Evolutionary conservation across 495 filamentous ascomycete genomes (phyloP).

Genomic region (Penicillium nucicola): DNA sequence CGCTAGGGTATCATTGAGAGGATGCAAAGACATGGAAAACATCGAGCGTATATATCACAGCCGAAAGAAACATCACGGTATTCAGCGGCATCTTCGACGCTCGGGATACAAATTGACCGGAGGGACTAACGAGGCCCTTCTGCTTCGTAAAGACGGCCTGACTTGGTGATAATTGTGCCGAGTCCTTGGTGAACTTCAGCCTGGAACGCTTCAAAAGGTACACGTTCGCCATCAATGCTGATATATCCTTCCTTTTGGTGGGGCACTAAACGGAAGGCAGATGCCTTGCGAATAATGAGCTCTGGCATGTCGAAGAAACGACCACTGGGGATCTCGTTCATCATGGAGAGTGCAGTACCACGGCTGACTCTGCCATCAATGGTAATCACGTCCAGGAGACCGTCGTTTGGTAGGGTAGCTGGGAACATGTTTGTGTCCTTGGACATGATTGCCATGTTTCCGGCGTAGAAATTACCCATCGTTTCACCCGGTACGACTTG

Average conservation of each 20-base stretch:
- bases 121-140: conserved; percentile 42
- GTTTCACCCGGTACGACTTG: conserved; percentile 65
- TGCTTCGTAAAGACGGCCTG: conserved; percentile 68
- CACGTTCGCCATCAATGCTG: conserved; percentile 86
- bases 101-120: background rate
- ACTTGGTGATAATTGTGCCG: conserved; percentile 77
- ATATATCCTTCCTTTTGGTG: conserved; percentile 72
- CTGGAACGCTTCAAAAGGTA: conserved; percentile 86
- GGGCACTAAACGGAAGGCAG: conserved; percentile 79
- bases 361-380: conserved; percentile 73
- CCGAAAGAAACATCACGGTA: background rate
- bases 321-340: conserved; percentile 67
- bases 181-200: conserved; percentile 82
- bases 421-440: conserved; percentile 86
- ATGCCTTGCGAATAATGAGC: conserved; percentile 76
- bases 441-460: conserved; percentile 93
- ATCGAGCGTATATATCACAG: conserved; percentile 7
- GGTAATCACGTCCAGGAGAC: conserved; percentile 78
- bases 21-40: conserved; percentile 15
- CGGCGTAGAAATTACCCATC: conserved; percentile 89
- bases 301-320: conserved; percentile 74
- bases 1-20: conserved; percentile 36
- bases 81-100: background rate
- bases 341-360: conserved; percentile 57
- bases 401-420: conserved; percentile 78